phyloP scores from a whole-genome alignment of 768 basidiomycete species.

The Termitomyces sp. region DNA sequence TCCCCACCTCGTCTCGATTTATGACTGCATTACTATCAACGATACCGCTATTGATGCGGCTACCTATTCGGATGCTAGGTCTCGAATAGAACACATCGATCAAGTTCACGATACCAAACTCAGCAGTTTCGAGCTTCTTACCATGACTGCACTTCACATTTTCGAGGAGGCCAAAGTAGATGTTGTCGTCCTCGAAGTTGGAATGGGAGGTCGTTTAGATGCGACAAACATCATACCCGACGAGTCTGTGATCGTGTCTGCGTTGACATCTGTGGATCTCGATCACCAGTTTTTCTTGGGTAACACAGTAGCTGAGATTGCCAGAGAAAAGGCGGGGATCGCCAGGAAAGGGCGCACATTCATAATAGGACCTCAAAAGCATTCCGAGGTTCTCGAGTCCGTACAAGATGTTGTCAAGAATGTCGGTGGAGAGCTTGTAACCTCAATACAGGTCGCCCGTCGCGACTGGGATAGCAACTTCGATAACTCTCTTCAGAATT shows the following conservation, averaged over 20 bases:
- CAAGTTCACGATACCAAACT: slow-evolving; percentile 40
- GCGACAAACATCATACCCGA: slow-evolving; percentile 90
- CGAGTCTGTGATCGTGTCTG: slow-evolving; percentile 67
- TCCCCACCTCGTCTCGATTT: slow-evolving; percentile 79
- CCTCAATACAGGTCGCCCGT: slow-evolving; percentile 31
- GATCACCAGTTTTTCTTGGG: slow-evolving; percentile 95
- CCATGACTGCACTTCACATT: slow-evolving; percentile 71
- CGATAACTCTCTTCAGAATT: slow-evolving; percentile 28
- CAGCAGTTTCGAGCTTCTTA: slow-evolving; percentile 82
- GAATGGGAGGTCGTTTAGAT: slow-evolving; percentile 90
- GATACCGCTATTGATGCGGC: slow-evolving; percentile 44
- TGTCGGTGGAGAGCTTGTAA: slow-evolving; percentile 39
- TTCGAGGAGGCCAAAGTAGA: slow-evolving; percentile 75
- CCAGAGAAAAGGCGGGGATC: slow-evolving; percentile 82
- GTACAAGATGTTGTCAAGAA: slow-evolving; percentile 40
- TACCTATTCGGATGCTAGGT: slow-evolving; percentile 44
- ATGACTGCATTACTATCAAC: slow-evolving; percentile 75
- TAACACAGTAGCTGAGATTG: slow-evolving; percentile 65
- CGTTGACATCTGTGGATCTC: slow-evolving; percentile 81
- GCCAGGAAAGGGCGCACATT: slow-evolving; percentile 59
- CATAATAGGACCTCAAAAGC: slow-evolving; percentile 61
- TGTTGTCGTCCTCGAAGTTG: slow-evolving; percentile 86
- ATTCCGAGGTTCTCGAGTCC: slow-evolving; percentile 43
- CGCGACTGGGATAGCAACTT: slow-evolving; percentile 29
- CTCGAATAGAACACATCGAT: slow-evolving; percentile 47